Conservation (phyloP, 2,329 filamentous ascomycete genomes). For the Bisporella sp. region DNA sequence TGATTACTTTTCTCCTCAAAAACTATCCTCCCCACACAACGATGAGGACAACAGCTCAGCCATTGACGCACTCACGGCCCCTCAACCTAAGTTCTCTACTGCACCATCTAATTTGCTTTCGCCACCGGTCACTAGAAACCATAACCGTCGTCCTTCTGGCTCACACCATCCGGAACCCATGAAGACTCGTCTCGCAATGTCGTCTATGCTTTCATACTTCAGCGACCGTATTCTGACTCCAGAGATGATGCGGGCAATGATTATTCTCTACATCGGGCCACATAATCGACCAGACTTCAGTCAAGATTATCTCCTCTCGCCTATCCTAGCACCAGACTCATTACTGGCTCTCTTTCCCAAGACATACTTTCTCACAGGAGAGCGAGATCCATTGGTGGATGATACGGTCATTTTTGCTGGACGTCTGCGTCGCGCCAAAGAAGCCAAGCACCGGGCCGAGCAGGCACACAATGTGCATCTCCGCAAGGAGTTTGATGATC, state of each 20-base stretch:
- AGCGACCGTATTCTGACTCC: slow-evolving; percentile 91
- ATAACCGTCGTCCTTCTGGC: slow-evolving; percentile 9
- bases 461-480: slow-evolving; percentile 47
- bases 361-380: slow-evolving; percentile 88
- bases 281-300: slow-evolving; percentile 90
- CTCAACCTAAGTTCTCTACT: slow-evolving; percentile 20
- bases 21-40: slow-evolving; percentile 15
- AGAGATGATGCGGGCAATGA: slow-evolving; percentile 99
- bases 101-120: slow-evolving; percentile 19
- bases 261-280: slow-evolving; percentile 92
- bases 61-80: slow-evolving; percentile 1
- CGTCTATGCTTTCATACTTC: slow-evolving; percentile 97
- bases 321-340: slow-evolving; percentile 79
- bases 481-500: slow-evolving; percentile 57
- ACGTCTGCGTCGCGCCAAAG: slow-evolving; percentile 72
- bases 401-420: slow-evolving; percentile 97
- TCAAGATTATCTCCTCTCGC: slow-evolving; percentile 84
- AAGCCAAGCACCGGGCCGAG: slow-evolving; percentile 40
- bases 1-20: slow-evolving; percentile 25
- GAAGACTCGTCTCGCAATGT: slow-evolving; percentile 83
- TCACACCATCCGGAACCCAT: slow-evolving; percentile 53
- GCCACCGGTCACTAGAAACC: not conserved
- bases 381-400: slow-evolving; percentile 90
- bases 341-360: slow-evolving; percentile 85
- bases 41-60: not conserved